Conservation (phyloP, 225 moss, liverwort and hornwort genomes). For the Thuidium tamariscinum region DNA sequence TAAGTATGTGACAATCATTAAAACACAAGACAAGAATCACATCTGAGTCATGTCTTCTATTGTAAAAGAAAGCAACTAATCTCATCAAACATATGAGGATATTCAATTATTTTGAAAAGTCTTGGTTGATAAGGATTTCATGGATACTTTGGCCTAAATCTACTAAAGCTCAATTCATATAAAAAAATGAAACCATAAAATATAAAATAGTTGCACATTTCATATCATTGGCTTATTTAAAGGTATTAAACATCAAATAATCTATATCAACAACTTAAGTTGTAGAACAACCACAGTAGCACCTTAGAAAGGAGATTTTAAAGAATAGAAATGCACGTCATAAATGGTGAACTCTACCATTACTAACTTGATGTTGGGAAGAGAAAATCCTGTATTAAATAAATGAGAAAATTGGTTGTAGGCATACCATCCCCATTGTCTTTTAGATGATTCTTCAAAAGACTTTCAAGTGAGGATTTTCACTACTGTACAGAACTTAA, state of each 20-base stretch:
- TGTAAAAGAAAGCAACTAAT: background rate
- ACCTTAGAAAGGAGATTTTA: background rate
- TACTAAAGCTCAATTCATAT: background rate
- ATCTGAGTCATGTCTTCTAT: too few relatives aligned
- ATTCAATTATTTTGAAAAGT: background rate
- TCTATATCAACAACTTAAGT: too few relatives aligned
- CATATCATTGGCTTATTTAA: rapidly evolving
- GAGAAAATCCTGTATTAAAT: too few relatives aligned
- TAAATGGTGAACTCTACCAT: rapidly evolving
- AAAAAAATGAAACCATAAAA: background rate
- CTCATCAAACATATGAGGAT: background rate
- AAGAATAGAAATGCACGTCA: background rate
- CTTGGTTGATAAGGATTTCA: too few relatives aligned
- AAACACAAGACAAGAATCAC: background rate
- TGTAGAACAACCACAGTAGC: background rate
- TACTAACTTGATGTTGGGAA: background rate
- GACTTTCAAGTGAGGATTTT: background rate
- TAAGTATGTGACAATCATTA: background rate
- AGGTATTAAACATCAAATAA: background rate
- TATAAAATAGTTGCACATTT: rapidly evolving
- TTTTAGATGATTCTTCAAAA: too few relatives aligned
- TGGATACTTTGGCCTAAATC: background rate
- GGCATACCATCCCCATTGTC: too few relatives aligned
- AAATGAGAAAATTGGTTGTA: too few relatives aligned
- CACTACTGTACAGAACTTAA: too few relatives aligned